A percentile compares a stretch with the other conserved stretches of the same genome.
phyloP scores from a whole-genome alignment of 2,329 filamentous ascomycete genomes.

The Trichoderma lentiforme region DNA sequence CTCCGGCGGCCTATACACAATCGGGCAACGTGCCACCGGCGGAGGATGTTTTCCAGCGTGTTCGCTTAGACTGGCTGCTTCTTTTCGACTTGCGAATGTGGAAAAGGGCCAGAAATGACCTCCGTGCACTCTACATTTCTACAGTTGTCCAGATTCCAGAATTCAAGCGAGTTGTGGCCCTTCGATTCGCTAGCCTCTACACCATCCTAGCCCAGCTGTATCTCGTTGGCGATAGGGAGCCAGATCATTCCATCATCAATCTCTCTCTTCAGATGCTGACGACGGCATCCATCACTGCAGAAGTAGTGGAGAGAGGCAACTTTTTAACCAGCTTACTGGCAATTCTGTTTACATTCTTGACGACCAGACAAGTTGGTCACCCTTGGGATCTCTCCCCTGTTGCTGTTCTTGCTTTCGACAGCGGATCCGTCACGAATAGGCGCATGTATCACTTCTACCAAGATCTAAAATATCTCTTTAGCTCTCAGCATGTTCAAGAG shows the following conservation, averaged over 20 bases:
- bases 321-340: slow-evolving; percentile 94
- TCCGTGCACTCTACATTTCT: slow-evolving; percentile 91
- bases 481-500: slow-evolving; percentile 83
- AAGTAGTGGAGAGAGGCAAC: slow-evolving; percentile 91
- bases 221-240: slow-evolving; percentile 91
- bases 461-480: slow-evolving; percentile 87
- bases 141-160: slow-evolving; percentile 93
- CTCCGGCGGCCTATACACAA: slow-evolving; percentile 65
- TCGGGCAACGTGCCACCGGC: slow-evolving; percentile 63
- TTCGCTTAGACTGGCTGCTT: slow-evolving; percentile 90
- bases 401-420: slow-evolving; percentile 87
- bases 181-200: slow-evolving; percentile 93
- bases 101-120: slow-evolving; percentile 89
- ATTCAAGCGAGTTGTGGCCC: slow-evolving; percentile 89
- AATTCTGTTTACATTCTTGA: slow-evolving; percentile 95
- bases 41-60: slow-evolving; percentile 84
- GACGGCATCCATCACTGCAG: slow-evolving; percentile 91
- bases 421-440: slow-evolving; percentile 89
- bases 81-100: slow-evolving; percentile 93
- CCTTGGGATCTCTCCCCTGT: slow-evolving; percentile 83
- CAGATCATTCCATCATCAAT: slow-evolving; percentile 98
- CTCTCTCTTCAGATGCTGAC: slow-evolving; percentile 95
- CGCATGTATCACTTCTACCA: slow-evolving; percentile 98
- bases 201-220: slow-evolving; percentile 92
- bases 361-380: slow-evolving; percentile 91